Percentiles rank a stretch among this genome's conserved stretches.
phyloP scores from a whole-genome alignment of 1,139 yeast species.

The Debaryomyces subglobosus region DNA sequence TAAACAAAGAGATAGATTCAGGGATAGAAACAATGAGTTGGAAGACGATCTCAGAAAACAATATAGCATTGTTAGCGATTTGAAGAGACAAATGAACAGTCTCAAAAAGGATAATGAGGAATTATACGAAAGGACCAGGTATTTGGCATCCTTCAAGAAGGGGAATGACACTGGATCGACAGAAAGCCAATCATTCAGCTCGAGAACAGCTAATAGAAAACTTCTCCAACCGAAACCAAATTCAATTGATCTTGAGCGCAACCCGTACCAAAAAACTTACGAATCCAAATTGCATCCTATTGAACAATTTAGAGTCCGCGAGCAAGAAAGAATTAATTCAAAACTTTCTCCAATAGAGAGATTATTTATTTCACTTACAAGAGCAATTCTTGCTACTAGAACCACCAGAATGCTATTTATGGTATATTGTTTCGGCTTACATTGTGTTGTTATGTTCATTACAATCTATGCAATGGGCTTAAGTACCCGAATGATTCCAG shows the following conservation, averaged over 20 bases:
- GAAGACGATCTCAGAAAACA: slow-evolving; percentile 78
- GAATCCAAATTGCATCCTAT: slow-evolving; percentile 84
- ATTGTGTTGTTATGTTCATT: slow-evolving; percentile 69
- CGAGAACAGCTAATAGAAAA: slow-evolving; percentile 21
- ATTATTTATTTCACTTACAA: slow-evolving; percentile 71
- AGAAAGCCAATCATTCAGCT: slow-evolving; percentile 18
- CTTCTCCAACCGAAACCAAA: slow-evolving; percentile 38
- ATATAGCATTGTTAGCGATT: slow-evolving; percentile 54
- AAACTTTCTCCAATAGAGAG: slow-evolving; percentile 78
- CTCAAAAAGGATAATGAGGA: slow-evolving; percentile 76
- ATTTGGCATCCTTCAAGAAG: slow-evolving; percentile 57
- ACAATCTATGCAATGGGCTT: slow-evolving; percentile 59
- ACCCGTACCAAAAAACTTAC: slow-evolving; percentile 61
- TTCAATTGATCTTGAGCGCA: slow-evolving; percentile 56
- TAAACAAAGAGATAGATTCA: slow-evolving; percentile 91
- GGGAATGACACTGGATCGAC: slow-evolving; percentile 10
- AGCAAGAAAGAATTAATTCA: slow-evolving; percentile 74
- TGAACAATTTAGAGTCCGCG: slow-evolving; percentile 78
- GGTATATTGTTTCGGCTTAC: slow-evolving; percentile 74
- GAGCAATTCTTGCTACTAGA: slow-evolving; percentile 73
- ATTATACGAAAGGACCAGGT: slow-evolving; percentile 80
- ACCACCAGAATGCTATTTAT: slow-evolving; percentile 74
- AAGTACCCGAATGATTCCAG: slow-evolving; percentile 51
- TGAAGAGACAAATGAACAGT: slow-evolving; percentile 63
- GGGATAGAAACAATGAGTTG: slow-evolving; percentile 75